These are phyloP conservation scores for Spiraea crenata DNA, from an alignment of 331 rosid genomes.

Conservation along the genomic window DNA sequence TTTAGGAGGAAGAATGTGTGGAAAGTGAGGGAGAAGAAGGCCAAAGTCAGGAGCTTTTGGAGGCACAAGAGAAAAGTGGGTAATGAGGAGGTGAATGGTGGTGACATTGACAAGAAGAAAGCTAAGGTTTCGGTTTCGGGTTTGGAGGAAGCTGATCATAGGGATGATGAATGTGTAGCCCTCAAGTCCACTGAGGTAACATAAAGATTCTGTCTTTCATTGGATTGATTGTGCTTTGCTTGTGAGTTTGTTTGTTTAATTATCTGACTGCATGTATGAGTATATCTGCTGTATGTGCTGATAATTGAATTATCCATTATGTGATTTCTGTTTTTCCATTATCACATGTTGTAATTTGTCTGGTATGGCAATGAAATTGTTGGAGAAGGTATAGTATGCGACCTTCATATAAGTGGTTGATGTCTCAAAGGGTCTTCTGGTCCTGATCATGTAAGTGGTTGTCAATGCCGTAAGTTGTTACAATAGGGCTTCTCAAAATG, in stretches of 20 bases:
- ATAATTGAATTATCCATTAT: background rate
- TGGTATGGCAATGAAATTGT: conserved; percentile 1
- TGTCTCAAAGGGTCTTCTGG: background rate
- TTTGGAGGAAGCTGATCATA: conserved; percentile 15
- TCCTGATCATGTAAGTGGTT: background rate
- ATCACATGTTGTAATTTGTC: conserved; percentile 10
- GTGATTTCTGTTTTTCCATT: background rate
- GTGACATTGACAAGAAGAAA: conserved; percentile 32
- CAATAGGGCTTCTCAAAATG: background rate
- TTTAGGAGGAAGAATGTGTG: conserved; percentile 73
- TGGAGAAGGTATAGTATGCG: background rate
- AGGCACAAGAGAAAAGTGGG: conserved; percentile 56
- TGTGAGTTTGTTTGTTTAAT: background rate
- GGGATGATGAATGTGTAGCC: conserved; percentile 16
- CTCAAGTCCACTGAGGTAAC: conserved; percentile 41
- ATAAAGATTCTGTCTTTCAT: background rate
- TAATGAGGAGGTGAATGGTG: conserved; percentile 2
- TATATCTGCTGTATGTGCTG: background rate
- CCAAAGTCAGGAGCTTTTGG: conserved; percentile 41
- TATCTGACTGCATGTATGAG: too few species aligned
- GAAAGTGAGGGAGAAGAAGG: conserved; percentile 79
- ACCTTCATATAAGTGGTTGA: background rate
- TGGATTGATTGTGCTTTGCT: conserved; percentile 8
- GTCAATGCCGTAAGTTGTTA: background rate
- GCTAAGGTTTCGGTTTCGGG: conserved; percentile 17